These are phyloP conservation scores for Luzula sylvatica DNA, from an alignment of 176 grass and related monocot species.

Conservation along the genomic window DNA sequence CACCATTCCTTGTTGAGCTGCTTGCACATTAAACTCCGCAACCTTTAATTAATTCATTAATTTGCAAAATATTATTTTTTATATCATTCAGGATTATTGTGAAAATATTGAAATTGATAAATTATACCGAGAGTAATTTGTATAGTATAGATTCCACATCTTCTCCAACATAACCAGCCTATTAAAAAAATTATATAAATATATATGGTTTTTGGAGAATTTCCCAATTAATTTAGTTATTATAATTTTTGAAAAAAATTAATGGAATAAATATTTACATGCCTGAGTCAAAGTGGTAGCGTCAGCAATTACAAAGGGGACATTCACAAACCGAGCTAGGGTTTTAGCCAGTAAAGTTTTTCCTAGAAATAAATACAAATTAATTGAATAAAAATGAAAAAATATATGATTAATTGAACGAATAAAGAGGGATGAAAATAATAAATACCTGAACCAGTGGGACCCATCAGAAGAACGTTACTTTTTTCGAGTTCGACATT, in stretches of 20 bases:
- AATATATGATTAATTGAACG: too few species aligned
- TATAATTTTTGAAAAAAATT: too few species aligned
- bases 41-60: conserved; percentile 35
- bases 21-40: conserved; percentile 98
- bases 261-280: conserved; percentile 32
- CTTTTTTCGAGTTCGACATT: conserved; percentile 97
- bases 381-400: conserved; percentile 21
- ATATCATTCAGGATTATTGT: background rate
- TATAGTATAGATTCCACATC: conserved; percentile 99
- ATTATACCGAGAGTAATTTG: conserved; percentile 79
- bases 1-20: conserved; percentile 98
- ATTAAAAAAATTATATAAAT: conserved; percentile 18
- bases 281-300: conserved; percentile 97
- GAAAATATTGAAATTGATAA: conserved; percentile 6
- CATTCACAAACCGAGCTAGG: conserved; percentile 99
- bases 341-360: conserved; percentile 99
- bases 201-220: too few species aligned
- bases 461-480: conserved; percentile 92
- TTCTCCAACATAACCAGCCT: conserved; percentile 99
- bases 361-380: conserved; percentile 43
- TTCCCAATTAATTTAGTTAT: too few species aligned
- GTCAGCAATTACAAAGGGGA: conserved; percentile 99
- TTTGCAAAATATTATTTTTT: background rate
- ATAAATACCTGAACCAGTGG: conserved; percentile 86
- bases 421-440: conserved; percentile 1